These are phyloP conservation scores for Debaryomycetaceae sp. DNA, from an alignment of 1,139 yeast genomes.

Conservation along the genomic window DNA sequence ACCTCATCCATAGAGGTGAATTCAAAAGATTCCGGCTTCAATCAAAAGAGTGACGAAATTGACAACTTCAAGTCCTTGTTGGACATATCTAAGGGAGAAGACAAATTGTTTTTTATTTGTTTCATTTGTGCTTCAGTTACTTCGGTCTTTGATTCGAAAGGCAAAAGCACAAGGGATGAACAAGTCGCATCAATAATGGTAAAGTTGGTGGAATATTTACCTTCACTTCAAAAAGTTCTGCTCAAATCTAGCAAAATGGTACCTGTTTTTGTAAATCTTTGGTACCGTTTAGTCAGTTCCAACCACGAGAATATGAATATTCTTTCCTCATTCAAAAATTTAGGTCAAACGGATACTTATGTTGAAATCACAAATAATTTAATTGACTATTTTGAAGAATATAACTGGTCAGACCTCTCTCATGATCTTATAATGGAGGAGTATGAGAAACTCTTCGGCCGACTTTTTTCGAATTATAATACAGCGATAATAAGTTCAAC, in stretches of 20 bases:
- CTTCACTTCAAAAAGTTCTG: constrained; percentile 20
- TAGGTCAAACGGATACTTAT: constrained; percentile 24
- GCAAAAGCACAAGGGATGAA: constrained; percentile 11
- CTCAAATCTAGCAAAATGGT: constrained; percentile 16
- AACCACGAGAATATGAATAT: constrained; percentile 16
- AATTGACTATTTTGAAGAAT: constrained; percentile 22
- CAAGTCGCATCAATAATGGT: constrained; percentile 17
- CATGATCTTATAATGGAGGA: constrained; percentile 17
- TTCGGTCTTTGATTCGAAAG: constrained; percentile 15
- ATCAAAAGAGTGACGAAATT: constrained; percentile 16
- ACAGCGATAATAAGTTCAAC: constrained; percentile 2
- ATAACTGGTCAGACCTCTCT: constrained; percentile 11
- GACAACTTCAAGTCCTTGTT: constrained; percentile 19
- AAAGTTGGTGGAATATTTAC: constrained; percentile 21
- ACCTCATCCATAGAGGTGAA: constrained; percentile 28
- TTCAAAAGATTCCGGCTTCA: constrained; percentile 9
- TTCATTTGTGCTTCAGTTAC: constrained; percentile 28
- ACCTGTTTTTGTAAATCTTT: constrained; percentile 24
- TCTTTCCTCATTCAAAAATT: constrained; percentile 19
- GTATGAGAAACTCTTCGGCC: constrained; percentile 9
- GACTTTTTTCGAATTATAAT: constrained; percentile 8
- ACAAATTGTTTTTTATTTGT: constrained; percentile 19
- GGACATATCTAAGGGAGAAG: constrained; percentile 18
- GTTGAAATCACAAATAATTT: constrained; percentile 23
- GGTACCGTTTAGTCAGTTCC: constrained; percentile 25